Percentiles rank a stretch among this genome's conserved stretches.
phyloP scores from a whole-genome alignment of 2,329 filamentous ascomycete species.

The Nakataea oryzae region DNA sequence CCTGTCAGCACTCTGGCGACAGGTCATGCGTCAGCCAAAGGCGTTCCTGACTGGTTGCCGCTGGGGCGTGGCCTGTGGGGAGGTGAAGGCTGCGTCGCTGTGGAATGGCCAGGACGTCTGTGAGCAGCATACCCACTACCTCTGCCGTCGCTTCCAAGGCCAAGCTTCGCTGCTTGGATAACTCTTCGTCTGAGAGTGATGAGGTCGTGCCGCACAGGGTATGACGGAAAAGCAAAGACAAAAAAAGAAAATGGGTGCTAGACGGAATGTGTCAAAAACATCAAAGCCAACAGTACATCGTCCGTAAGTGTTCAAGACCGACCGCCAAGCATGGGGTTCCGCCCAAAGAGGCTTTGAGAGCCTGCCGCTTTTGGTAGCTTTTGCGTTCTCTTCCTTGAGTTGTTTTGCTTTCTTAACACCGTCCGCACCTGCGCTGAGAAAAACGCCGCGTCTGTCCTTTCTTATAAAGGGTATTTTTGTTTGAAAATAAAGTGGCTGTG shows the following conservation, averaged over 20 bases:
- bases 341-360: conserved; percentile 3
- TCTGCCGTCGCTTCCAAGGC: not conserved
- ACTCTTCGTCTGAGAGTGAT: not conserved
- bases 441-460: conserved; percentile 5
- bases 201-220: not conserved
- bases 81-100: not conserved
- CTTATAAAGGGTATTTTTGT: conserved; percentile 15
- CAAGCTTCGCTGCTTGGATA: not conserved
- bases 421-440: not conserved
- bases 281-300: conserved; percentile 8
- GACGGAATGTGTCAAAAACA: conserved; percentile 3
- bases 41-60: not conserved
- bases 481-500: conserved; percentile 30
- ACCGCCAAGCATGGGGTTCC: conserved; percentile 3
- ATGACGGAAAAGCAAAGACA: not conserved
- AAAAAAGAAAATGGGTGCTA: not conserved
- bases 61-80: not conserved
- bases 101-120: not conserved
- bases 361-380: conserved; percentile 1
- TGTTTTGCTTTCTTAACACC: conserved; percentile 1
- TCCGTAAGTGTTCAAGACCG: conserved; percentile 7
- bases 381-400: conserved; percentile 1
- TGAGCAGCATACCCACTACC: not conserved
- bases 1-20: not conserved
- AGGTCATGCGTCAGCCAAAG: not conserved